Evolutionary conservation across 1,284 basidiomycete species (phyloP).

Genomic region (Sanghuangporus weigelae): DNA sequence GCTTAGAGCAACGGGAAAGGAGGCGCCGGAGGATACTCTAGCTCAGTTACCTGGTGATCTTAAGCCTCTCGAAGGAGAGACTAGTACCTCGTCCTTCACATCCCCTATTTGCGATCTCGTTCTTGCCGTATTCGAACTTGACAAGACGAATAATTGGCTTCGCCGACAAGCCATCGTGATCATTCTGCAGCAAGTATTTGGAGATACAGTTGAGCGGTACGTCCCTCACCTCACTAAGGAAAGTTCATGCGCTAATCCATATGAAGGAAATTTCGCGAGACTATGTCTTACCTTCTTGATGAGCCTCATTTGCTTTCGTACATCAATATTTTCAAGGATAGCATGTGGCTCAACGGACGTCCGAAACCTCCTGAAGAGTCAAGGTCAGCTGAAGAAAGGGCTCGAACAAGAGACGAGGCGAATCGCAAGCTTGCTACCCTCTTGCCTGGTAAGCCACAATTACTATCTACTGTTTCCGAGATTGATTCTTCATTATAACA

Average conservation of each 20-base stretch:
- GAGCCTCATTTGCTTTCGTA: conserved; percentile 65
- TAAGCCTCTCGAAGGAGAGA: conserved; percentile 79
- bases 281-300: conserved; percentile 55
- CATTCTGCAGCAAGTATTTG: conserved; percentile 91
- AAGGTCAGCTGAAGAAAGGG: conserved; percentile 78
- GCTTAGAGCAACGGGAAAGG: conserved; percentile 61
- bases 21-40: conserved; percentile 58
- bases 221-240: conserved; percentile 20
- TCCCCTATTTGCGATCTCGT: conserved; percentile 92
- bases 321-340: conserved; percentile 62
- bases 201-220: conserved; percentile 91
- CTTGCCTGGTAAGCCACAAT: conserved; percentile 67
- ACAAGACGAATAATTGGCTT: conserved; percentile 95
- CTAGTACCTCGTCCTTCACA: conserved; percentile 81
- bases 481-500: conserved; percentile 26
- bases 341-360: conserved; percentile 80
- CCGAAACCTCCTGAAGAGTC: conserved; percentile 55
- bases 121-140: conserved; percentile 89
- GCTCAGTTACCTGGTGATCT: conserved; percentile 67
- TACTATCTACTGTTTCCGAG: conserved; percentile 2
- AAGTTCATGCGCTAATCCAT: neutral
- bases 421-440: conserved; percentile 83
- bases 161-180: conserved; percentile 95
- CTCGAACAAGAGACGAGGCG: conserved; percentile 77
- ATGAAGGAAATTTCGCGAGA: conserved; percentile 81